A percentile compares a stretch with the other conserved stretches of the same genome.
phyloP scores from a whole-genome alignment of 495 filamentous ascomycete genomes.

The Copromyces sp. region DNA sequence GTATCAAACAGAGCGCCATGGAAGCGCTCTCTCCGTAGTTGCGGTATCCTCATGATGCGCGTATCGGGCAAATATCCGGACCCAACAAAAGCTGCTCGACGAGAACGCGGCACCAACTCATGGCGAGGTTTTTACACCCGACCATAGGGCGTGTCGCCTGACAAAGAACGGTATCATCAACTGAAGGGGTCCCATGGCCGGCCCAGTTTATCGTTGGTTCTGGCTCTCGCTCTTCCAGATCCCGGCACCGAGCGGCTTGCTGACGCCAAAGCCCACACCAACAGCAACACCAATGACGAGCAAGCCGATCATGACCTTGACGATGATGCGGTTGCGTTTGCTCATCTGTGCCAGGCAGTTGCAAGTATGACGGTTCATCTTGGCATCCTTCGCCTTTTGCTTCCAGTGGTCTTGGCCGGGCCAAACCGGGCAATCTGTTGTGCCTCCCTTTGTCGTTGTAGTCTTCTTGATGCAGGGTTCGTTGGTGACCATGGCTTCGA shows the following conservation, averaged over 20 bases:
- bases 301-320: constrained; percentile 31
- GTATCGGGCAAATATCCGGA: background rate
- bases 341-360: constrained; percentile 33
- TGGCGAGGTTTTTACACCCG: background rate
- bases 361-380: constrained; percentile 34
- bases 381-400: constrained; percentile 36
- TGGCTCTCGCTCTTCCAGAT: constrained; percentile 32
- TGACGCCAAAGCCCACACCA: constrained; percentile 38
- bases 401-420: constrained; percentile 42
- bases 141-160: background rate
- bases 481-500: constrained; percentile 35
- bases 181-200: background rate
- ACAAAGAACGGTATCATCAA: background rate
- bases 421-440: constrained; percentile 37
- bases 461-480: constrained; percentile 22
- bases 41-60: background rate
- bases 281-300: constrained; percentile 38
- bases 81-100: background rate
- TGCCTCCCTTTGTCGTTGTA: constrained; percentile 20
- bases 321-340: constrained; percentile 37
- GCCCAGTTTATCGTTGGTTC: constrained; percentile 2
- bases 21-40: background rate
- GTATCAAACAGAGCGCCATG: background rate
- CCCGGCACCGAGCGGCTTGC: constrained; percentile 38
- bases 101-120: background rate